Base-by-base conservation (phyloP, 2,329 filamentous ascomycete genomes). In the Epichloe coenophiala region DNA sequence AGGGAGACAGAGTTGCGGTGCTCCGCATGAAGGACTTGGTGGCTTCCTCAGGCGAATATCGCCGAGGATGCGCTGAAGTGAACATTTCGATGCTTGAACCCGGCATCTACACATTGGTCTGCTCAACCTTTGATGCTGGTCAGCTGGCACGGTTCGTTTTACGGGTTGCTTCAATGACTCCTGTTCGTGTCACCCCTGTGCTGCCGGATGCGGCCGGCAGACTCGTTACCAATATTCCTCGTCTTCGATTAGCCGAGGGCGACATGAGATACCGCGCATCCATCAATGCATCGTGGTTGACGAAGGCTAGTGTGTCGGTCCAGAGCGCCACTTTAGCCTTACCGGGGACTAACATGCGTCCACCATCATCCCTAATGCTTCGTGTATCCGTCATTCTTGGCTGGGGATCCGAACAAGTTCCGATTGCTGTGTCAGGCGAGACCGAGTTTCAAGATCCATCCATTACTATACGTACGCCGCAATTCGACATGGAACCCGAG, bases 31-130 rank as follows among this genome's bases (percentile, higher is more conserved):
- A 86, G 57, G 90, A 96, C 61, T 80, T 97, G 39, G 76, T 94
- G 23, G 78, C 79, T 21, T 84, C 88, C 51, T 94, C 88, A 36
- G 87, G 87, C n/a, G 88, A 95, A 57, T 96, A 98, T 66, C 82
- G 86, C 46, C 81, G 84, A 31, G 85, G 86, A 31, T 87, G 85
- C 62, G 86, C 86, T 4, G 72, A 89, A 35, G 82, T 84, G 3
- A 78, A 86, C 54, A 69, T 78, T 57, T 65, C 60, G 60, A 55
- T 70, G 19, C 69, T 95, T 17, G 80, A 82, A 39, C 70, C 79
- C 1, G 91, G 91, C 0, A 74, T 74, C 0, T 98, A 97, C 65
- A 96, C 88, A 0, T 75, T 95, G 51, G 84, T 96, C 6, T 91
- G 86, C 63, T 95, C 88, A 2, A 95, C 91, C 0, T 97, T 94